Evolutionary conservation across 345 rosid species (phyloP).

Genomic region (Lepidium africanum): DNA sequence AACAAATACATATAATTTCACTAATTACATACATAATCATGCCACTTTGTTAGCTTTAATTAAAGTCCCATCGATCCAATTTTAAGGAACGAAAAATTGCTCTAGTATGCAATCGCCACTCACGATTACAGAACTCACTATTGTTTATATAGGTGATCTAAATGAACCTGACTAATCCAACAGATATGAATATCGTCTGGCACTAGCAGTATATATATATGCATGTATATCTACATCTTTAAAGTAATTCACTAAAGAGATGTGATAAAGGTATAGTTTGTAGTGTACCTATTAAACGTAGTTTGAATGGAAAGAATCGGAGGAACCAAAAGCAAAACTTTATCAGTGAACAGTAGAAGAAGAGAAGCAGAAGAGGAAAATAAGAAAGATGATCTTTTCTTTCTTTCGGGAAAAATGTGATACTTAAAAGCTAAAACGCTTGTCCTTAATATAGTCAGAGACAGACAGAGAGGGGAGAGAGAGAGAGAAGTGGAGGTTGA

Average conservation of each 20-base stretch:
- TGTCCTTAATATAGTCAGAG: constrained; percentile 5
- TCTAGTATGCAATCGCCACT: too few relatives aligned
- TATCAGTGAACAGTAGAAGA: neutral
- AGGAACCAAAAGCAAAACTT: constrained; percentile 5
- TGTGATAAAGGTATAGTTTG: neutral
- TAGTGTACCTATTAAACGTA: constrained; percentile 2
- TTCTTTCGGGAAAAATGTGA: neutral
- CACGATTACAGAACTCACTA: too few relatives aligned
- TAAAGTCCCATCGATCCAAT: neutral
- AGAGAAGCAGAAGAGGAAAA: neutral
- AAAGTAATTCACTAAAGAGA: neutral
- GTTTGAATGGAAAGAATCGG: constrained; percentile 11
- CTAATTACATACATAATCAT: neutral
- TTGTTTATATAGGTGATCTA: too few relatives aligned
- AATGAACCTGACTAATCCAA: too few relatives aligned
- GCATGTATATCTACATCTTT: neutral
- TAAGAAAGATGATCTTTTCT: neutral
- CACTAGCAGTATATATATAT: neutral
- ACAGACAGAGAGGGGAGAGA: neutral
- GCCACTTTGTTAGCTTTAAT: neutral
- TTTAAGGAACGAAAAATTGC: too few relatives aligned
- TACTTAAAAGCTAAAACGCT: neutral
- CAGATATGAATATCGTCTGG: too few relatives aligned
- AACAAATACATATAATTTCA: neutral
- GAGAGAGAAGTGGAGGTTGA: neutral